Evolutionary conservation across 192 early-diverging fungal genomes (phyloP).

Genomic region (Coemansia umbellata): DNA sequence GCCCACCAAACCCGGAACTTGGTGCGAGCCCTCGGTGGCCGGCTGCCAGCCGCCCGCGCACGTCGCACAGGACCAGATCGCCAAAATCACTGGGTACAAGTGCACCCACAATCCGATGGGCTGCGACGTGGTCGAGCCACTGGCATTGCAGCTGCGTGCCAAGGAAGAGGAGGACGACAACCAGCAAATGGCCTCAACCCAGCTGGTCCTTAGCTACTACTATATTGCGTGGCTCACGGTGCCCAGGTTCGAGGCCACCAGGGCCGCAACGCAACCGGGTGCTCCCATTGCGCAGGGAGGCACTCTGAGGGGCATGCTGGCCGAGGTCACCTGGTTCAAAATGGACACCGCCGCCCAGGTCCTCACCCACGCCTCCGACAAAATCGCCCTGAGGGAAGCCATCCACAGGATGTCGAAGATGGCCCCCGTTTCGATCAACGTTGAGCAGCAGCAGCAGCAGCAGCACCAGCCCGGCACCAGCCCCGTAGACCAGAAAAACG

Average conservation of each 20-base stretch:
- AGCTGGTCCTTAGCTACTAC: constrained; percentile 42
- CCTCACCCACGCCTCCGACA: constrained; percentile 41
- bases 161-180: neutral
- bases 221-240: constrained; percentile 46
- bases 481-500: neutral
- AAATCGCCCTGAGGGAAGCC: constrained; percentile 33
- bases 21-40: neutral
- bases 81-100: constrained; percentile 38
- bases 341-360: constrained; percentile 48
- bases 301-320: constrained; percentile 20
- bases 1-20: constrained; percentile 5
- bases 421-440: constrained; percentile 7
- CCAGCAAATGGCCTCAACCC: constrained; percentile 4
- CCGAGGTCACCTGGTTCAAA: constrained; percentile 51
- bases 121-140: no score
- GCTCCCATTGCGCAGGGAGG: no score
- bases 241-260: constrained; percentile 30
- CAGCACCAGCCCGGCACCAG: neutral
- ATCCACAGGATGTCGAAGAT: constrained; percentile 36
- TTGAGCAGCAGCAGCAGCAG: neutral
- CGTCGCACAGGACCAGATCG: constrained; percentile 35
- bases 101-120: constrained; percentile 42
- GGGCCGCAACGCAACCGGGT: constrained; percentile 26
- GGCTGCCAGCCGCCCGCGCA: constrained; percentile 46
- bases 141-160: constrained; percentile 3